These are phyloP conservation scores for Suillus tomentosus DNA, from an alignment of 768 basidiomycete genomes.

Conservation along the genomic window DNA sequence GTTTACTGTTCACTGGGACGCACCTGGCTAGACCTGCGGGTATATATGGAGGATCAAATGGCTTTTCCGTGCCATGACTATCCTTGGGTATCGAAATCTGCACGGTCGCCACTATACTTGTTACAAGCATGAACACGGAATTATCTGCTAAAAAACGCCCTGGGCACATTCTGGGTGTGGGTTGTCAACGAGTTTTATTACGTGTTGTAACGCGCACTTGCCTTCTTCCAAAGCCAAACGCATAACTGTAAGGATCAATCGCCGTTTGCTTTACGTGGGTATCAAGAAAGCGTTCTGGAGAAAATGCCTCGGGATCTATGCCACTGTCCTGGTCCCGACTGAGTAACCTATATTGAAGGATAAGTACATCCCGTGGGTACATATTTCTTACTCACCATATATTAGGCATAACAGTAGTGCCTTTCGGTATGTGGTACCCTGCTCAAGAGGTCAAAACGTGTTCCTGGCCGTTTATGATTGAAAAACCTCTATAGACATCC, in stretches of 20 bases:
- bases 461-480: not conserved
- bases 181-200: not conserved
- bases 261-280: constrained; percentile 9
- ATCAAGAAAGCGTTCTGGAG: constrained; percentile 12
- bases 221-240: constrained; percentile 14
- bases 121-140: constrained; percentile 9
- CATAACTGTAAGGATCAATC: constrained; percentile 9
- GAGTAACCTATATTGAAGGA: not conserved
- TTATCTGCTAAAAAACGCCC: constrained; percentile 11
- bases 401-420: constrained; percentile 7
- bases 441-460: not conserved
- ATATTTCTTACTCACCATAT: constrained; percentile 3
- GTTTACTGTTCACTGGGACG: not conserved
- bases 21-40: constrained; percentile 2
- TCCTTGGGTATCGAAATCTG: constrained; percentile 7
- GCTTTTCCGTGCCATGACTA: not conserved
- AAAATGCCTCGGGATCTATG: constrained; percentile 7
- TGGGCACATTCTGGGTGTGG: constrained; percentile 1
- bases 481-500: constrained; percentile 13
- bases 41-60: constrained; percentile 7
- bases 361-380: not conserved
- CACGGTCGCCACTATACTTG: constrained; percentile 3
- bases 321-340: constrained; percentile 10
- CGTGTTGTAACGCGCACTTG: not conserved
- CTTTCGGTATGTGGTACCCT: constrained; percentile 13